Percentiles rank a stretch among this genome's conserved stretches.
These are phyloP conservation scores for Fistulinella prunicolor DNA, from an alignment of 768 basidiomycete species.

Conservation along the genomic window DNA sequence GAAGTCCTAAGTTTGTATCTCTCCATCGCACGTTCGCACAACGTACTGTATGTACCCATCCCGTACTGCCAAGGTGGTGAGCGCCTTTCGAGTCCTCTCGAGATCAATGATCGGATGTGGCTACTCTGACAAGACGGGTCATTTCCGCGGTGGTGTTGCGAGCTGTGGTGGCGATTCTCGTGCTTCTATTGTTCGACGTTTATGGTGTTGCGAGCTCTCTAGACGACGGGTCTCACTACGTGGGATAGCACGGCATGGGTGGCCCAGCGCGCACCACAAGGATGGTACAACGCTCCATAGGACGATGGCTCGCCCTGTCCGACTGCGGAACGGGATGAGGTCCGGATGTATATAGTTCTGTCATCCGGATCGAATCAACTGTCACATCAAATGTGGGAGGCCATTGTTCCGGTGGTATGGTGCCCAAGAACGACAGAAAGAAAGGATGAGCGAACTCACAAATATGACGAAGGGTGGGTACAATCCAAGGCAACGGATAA, in stretches of 20 bases:
- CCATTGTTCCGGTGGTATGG: neutral
- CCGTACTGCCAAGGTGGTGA: constrained; percentile 14
- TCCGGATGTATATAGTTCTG: neutral
- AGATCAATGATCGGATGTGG: constrained; percentile 23
- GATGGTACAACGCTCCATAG: neutral
- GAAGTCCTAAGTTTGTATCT: constrained; percentile 20
- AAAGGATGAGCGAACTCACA: constrained; percentile 2
- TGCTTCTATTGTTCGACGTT: constrained; percentile 7
- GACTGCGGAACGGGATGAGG: neutral
- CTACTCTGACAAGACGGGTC: constrained; percentile 4
- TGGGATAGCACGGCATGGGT: constrained; percentile 6
- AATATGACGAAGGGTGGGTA: neutral
- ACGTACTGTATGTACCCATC: constrained; percentile 11
- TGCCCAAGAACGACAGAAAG: neutral
- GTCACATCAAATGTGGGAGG: constrained; percentile 2
- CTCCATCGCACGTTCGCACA: constrained; percentile 26
- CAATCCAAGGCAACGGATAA: constrained; percentile 6
- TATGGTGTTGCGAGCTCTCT: constrained; percentile 9
- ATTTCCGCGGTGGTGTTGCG: constrained; percentile 25
- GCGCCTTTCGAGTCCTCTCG: constrained; percentile 1
- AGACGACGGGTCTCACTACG: constrained; percentile 1
- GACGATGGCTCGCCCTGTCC: neutral
- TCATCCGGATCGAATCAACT: constrained; percentile 3
- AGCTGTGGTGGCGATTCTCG: constrained; percentile 2
- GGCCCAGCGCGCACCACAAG: constrained; percentile 1